phyloP scores from a whole-genome alignment of 768 basidiomycete species.

The Vararia minispora region DNA sequence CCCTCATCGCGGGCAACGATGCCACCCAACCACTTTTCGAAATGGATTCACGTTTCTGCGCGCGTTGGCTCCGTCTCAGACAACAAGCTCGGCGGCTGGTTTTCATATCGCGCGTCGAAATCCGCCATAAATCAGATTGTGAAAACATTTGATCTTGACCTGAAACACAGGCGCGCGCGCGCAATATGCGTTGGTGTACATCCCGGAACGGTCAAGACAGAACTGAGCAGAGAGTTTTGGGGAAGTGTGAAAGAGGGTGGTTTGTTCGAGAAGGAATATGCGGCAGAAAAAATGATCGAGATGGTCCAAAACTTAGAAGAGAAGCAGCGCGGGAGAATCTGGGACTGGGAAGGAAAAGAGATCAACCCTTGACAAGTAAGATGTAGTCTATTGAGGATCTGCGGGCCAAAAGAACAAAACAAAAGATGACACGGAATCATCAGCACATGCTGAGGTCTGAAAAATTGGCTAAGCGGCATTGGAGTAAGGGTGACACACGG shows the following conservation, averaged over 20 bases:
- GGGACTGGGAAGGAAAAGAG: conserved; percentile 48
- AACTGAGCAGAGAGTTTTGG: conserved; percentile 47
- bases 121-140: conserved; percentile 54
- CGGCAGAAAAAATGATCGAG: conserved; percentile 33
- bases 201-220: conserved; percentile 51
- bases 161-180: conserved; percentile 32
- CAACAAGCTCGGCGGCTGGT: conserved; percentile 50
- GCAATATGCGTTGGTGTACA: conserved; percentile 47
- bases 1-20: conserved; percentile 19
- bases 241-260: conserved; percentile 24
- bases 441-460: conserved; percentile 37
- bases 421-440: conserved; percentile 18
- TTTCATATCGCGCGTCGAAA: conserved; percentile 51
- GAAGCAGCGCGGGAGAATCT: conserved; percentile 37
- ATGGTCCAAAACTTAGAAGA: conserved; percentile 32
- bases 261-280: conserved; percentile 39
- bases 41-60: conserved; percentile 51
- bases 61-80: conserved; percentile 50
- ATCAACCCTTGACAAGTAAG: conserved; percentile 24
- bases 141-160: conserved; percentile 46
- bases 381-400: neutral
- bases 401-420: neutral
- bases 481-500: conserved; percentile 39
- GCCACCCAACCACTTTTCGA: conserved; percentile 23
- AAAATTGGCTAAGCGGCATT: conserved; percentile 48